Base-by-base conservation (phyloP, 2,329 filamentous ascomycete species). In the Ascochyta clinopodiicola region DNA sequence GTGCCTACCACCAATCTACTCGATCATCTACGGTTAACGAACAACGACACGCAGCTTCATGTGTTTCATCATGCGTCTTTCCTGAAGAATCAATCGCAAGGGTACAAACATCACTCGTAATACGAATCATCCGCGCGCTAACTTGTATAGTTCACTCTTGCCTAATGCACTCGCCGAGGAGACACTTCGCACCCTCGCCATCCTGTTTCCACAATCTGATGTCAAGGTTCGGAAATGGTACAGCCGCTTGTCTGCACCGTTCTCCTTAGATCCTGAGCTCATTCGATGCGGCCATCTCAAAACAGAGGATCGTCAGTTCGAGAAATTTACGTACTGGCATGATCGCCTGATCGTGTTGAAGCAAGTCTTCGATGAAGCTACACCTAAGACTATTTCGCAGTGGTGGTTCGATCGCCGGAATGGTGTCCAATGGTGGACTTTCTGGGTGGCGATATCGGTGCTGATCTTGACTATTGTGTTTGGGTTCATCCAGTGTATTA, bases 391-490 rank as follows among this genome's bases (percentile, higher is more conserved):
- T 0, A 34, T 81, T 0, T 65, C 64, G 0, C 75, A 80, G 40
- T 80, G 75, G 76, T 81, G 79, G 79, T 63, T 73, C 46, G 78
- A 81, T 52, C 57, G 74, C 4, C 59, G 79, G 1, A 77, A 78
- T 27, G 69, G 74, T 0, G 73, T 76, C 0, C 78, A 81, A 44
- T 80, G 78, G 77, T 80, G 76, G 44, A 79, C 76, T 1, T 78
- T 81, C 45, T 82, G 79, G 79, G 70, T 81, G 3, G 79, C 77
- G 0, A 67, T 80, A 1, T 39, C 67, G 2, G 67, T 72, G 1
- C 53, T 79, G 0, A 32, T 67, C 1, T 52, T 80, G 4, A 80
- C 78, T 0, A 51, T 77, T 0, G 63, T 80, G 12, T 80, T 81
- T 55, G 77, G 78, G 0, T 15, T 81, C 2, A 59, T 81, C 2